A percentile compares a stretch with the other conserved stretches of the same genome.
phyloP scores from a whole-genome alignment of 768 basidiomycete genomes.

The Tremella fuciformis region DNA sequence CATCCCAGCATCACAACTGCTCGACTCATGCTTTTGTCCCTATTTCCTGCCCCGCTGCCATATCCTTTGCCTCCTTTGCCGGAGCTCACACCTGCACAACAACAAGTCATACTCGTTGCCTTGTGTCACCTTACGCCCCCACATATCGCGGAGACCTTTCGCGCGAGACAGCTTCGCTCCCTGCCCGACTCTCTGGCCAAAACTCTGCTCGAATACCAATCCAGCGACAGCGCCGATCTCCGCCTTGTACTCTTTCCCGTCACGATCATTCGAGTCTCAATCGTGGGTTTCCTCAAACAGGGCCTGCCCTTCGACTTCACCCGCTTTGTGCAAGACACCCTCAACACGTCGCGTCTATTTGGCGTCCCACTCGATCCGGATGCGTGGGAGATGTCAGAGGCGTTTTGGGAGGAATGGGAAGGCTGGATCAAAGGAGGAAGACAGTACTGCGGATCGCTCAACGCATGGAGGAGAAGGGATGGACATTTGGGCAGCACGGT shows the following conservation, averaged over 20 bases:
- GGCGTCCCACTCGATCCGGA: slow-evolving; percentile 31
- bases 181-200: slow-evolving; percentile 21
- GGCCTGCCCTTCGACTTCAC: slow-evolving; percentile 19
- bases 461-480: slow-evolving; percentile 27
- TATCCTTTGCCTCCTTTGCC: slow-evolving; percentile 18
- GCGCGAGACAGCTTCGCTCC: slow-evolving; percentile 10
- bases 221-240: slow-evolving; percentile 11
- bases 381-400: slow-evolving; percentile 31
- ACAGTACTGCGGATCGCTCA: slow-evolving; percentile 17
- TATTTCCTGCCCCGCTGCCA: slow-evolving; percentile 15
- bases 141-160: slow-evolving; percentile 11
- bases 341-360: slow-evolving; percentile 17
- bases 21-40: slow-evolving; percentile 16
- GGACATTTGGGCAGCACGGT: slow-evolving; percentile 25
- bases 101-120: slow-evolving; percentile 25
- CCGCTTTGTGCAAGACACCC: slow-evolving; percentile 16
- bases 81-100: slow-evolving; percentile 14
- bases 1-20: slow-evolving; percentile 28
- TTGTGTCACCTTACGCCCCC: slow-evolving; percentile 22
- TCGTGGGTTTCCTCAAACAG: slow-evolving; percentile 11
- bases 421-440: slow-evolving; percentile 25
- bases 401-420: slow-evolving; percentile 33
- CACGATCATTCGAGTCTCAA: slow-evolving; percentile 22
- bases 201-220: slow-evolving; percentile 20
- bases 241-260: slow-evolving; percentile 31